phyloP scores from a whole-genome alignment of 78 protist genomes.

The Chrysochromulina tobinii region DNA sequence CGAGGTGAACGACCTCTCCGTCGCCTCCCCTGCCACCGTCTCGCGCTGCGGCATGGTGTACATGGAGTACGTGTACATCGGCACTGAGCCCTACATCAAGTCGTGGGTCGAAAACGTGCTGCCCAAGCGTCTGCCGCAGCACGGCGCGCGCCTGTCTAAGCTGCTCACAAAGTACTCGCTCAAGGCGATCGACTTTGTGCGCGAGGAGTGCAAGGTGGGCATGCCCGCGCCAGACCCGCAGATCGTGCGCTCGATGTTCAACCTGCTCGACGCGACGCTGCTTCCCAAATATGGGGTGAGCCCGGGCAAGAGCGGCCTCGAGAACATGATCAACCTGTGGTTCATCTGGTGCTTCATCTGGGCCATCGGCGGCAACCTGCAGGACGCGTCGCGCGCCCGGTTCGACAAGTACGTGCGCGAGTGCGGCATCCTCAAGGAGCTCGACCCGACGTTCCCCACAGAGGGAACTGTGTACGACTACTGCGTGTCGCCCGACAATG shows the following conservation, averaged over 20 bases:
- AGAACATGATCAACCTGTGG: neutral
- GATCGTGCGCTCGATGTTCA: neutral
- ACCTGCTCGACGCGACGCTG: neutral
- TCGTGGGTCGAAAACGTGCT: neutral
- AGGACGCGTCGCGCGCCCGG: slow-evolving; percentile 24
- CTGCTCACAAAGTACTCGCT: slow-evolving; percentile 23
- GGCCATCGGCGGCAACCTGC: slow-evolving; percentile 68
- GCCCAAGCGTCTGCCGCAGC: neutral
- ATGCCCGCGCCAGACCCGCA: neutral
- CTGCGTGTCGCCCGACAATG: too few relatives aligned
- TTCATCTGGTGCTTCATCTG: slow-evolving; percentile 59
- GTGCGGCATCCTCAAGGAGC: neutral
- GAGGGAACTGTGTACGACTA: too few relatives aligned
- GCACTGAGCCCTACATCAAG: slow-evolving; percentile 40
- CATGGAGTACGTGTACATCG: slow-evolving; percentile 54
- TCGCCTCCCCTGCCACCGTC: slow-evolving; percentile 44
- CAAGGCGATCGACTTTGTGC: neutral
- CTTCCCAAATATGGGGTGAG: neutral
- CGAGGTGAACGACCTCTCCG: slow-evolving; percentile 75
- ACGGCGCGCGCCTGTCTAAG: neutral
- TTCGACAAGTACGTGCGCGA: slow-evolving; percentile 42
- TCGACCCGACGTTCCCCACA: neutral
- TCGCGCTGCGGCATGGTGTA: slow-evolving; percentile 74
- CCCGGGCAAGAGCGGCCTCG: neutral
- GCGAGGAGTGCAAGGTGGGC: neutral